These are phyloP conservation scores for Coniochaeta sp. DNA, from an alignment of 2,329 filamentous ascomycete species.

Conservation along the genomic window DNA sequence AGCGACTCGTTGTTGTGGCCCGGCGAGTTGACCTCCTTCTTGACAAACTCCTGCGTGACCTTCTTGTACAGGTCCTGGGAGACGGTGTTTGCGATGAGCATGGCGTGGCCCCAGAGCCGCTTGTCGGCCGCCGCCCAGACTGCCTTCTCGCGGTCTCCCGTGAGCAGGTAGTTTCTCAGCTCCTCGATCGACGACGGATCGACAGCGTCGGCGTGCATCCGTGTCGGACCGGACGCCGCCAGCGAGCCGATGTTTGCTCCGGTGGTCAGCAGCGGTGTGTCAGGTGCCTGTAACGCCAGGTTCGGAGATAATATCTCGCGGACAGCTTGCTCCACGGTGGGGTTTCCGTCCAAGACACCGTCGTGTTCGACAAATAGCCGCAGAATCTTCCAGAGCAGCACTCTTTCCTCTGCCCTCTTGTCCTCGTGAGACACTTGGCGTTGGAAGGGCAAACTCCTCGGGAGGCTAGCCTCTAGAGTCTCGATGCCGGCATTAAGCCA, in stretches of 20 bases:
- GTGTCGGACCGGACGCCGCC: slow-evolving; percentile 14
- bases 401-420: slow-evolving; percentile 70
- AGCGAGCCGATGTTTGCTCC: slow-evolving; percentile 12
- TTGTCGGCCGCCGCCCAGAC: slow-evolving; percentile 92
- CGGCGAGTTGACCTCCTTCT: slow-evolving; percentile 82
- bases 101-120: slow-evolving; percentile 90
- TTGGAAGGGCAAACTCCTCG: slow-evolving; percentile 39
- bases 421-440: slow-evolving; percentile 49
- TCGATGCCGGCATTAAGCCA: slow-evolving; percentile 80
- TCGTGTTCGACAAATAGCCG: slow-evolving; percentile 80
- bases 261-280: slow-evolving; percentile 16
- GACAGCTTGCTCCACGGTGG: slow-evolving; percentile 66
- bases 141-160: slow-evolving; percentile 82
- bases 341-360: slow-evolving; percentile 67
- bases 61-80: slow-evolving; percentile 84
- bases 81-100: slow-evolving; percentile 75
- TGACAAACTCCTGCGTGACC: slow-evolving; percentile 90
- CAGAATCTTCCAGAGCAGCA: slow-evolving; percentile 82
- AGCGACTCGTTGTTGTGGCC: slow-evolving; percentile 79
- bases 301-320: slow-evolving; percentile 65
- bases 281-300: slow-evolving; percentile 19
- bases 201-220: slow-evolving; percentile 47
- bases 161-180: slow-evolving; percentile 65
- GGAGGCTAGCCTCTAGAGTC: slow-evolving; percentile 54
- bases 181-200: slow-evolving; percentile 64